phyloP scores from a whole-genome alignment of 1,284 basidiomycete species.

The Phylloporus sp. region DNA sequence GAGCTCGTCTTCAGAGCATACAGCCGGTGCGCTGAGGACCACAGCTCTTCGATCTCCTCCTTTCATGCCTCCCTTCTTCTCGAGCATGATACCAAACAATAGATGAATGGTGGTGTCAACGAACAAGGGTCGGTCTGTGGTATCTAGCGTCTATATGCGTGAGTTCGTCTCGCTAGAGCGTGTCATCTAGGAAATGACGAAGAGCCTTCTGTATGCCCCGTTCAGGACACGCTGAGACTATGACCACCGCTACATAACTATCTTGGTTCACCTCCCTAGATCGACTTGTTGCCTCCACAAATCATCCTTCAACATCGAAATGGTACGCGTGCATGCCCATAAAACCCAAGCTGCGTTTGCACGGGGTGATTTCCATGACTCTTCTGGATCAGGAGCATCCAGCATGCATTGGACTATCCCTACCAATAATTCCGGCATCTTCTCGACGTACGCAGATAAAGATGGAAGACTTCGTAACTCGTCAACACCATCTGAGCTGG shows the following conservation, averaged over 20 bases:
- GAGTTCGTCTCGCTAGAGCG: slow-evolving; percentile 89
- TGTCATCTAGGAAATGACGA: slow-evolving; percentile 81
- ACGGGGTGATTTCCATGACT: slow-evolving; percentile 44
- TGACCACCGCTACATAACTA: slow-evolving; percentile 60
- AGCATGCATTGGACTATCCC: slow-evolving; percentile 58
- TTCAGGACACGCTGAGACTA: slow-evolving; percentile 65
- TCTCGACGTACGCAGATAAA: slow-evolving; percentile 58
- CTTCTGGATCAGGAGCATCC: slow-evolving; percentile 41
- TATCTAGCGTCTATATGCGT: slow-evolving; percentile 76
- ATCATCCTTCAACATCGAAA: slow-evolving; percentile 47
- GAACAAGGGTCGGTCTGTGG: slow-evolving; percentile 70
- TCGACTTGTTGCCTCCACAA: slow-evolving; percentile 55
- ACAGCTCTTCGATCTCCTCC: slow-evolving; percentile 81
- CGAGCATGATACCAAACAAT: slow-evolving; percentile 90
- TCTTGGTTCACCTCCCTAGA: slow-evolving; percentile 54
- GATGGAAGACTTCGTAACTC: slow-evolving; percentile 59
- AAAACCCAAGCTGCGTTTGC: slow-evolving; percentile 63
- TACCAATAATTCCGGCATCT: slow-evolving; percentile 55
- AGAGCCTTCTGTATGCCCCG: slow-evolving; percentile 76
- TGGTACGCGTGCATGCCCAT: slow-evolving; percentile 54
- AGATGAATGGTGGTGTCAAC: slow-evolving; percentile 83
- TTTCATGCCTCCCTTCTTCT: slow-evolving; percentile 76
- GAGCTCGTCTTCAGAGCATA: slow-evolving; percentile 80
- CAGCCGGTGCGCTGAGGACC: slow-evolving; percentile 77
- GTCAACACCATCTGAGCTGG: slow-evolving; percentile 42